These are phyloP conservation scores for Nannochloropsis salina DNA, from an alignment of 108 stramenopile genomes.

Conservation along the genomic window DNA sequence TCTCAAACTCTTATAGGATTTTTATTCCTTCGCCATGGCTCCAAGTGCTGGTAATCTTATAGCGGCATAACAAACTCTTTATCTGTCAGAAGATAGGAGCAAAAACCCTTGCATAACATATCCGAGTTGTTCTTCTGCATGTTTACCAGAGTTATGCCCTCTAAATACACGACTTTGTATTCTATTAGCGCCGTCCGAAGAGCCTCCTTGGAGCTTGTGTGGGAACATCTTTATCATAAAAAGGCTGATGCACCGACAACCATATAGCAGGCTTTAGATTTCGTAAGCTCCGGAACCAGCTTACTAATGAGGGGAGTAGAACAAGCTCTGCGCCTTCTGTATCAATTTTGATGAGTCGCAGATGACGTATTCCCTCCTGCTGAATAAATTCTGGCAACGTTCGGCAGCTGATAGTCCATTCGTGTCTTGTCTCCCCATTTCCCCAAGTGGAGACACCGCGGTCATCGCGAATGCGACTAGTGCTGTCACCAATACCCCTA, in stretches of 20 bases:
- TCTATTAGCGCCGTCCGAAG: background rate
- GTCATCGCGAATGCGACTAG: background rate
- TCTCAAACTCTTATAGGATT: no score
- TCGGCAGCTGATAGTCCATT: slow-evolving; percentile 4
- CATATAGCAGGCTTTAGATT: background rate
- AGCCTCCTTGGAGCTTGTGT: background rate
- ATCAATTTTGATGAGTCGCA: background rate
- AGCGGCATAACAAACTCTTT: background rate
- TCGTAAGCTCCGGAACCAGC: background rate
- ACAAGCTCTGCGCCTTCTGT: background rate
- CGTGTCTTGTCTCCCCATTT: background rate
- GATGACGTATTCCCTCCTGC: background rate
- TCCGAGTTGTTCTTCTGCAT: background rate
- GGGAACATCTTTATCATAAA: background rate
- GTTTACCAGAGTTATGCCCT: background rate
- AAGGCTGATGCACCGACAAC: slow-evolving; percentile 7
- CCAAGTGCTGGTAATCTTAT: no score
- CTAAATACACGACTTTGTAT: background rate
- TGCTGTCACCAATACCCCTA: background rate
- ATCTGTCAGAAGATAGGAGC: background rate
- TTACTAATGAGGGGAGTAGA: slow-evolving; percentile 17
- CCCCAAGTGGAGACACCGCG: background rate
- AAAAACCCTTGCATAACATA: background rate
- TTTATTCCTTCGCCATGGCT: no score
- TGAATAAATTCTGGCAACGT: background rate